Percentiles rank a stretch among this genome's conserved stretches.
Evolutionary conservation across 106 monocot species (phyloP).

Genomic region (Dactylorhiza incarnata): DNA sequence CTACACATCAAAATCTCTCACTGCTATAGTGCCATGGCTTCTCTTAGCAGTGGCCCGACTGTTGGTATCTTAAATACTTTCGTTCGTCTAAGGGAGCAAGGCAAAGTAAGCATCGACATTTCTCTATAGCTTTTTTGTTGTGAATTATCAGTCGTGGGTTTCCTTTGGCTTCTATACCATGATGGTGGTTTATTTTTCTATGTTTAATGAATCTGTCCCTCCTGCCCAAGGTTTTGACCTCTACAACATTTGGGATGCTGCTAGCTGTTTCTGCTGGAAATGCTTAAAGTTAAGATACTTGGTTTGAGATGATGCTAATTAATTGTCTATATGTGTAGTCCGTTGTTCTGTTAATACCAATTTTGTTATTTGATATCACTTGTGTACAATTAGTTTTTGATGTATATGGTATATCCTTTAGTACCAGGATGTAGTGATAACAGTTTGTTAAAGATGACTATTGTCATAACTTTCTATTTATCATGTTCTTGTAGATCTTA

Average conservation of each 20-base stretch:
- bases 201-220: background rate
- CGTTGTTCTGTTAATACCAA: background rate
- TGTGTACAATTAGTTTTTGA: no score
- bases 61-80: conserved; percentile 22
- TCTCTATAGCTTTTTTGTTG: background rate
- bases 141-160: background rate
- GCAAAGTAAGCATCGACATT: conserved; percentile 16
- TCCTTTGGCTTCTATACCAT: background rate
- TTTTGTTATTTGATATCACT: no score
- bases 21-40: conserved; percentile 21
- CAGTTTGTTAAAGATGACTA: no score
- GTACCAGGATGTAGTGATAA: no score
- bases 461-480: no score
- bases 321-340: background rate
- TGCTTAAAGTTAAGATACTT: background rate
- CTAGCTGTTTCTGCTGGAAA: background rate
- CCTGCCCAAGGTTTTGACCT: no score
- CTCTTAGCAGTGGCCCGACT: conserved; percentile 3
- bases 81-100: conserved; percentile 14
- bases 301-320: background rate
- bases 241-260: background rate
- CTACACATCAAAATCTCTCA: conserved; percentile 4
- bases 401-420: no score
- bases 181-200: background rate
- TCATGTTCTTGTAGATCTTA: no score